Base-by-base conservation (phyloP, 345 rosid species). In the Crucihimalaya himalaica region DNA sequence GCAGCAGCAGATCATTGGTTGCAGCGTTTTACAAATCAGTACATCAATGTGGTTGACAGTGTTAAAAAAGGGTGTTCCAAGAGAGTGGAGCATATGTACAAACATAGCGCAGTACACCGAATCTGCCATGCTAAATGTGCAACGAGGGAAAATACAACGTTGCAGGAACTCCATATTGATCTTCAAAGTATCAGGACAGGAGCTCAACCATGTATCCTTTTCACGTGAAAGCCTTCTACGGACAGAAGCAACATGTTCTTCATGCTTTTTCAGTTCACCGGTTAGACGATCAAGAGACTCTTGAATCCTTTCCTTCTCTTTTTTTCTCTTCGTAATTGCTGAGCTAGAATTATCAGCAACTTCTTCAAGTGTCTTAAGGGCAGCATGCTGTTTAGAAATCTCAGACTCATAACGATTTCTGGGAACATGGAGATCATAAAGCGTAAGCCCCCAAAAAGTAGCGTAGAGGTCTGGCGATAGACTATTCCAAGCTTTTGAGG, bases 1-100 rank as follows among this genome's bases (percentile, higher is more conserved):
- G 83, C 99, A 90, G 88, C 98, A 96, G 86, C 99, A 96, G 79
- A 96, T 96, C 99, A 96, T 96, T 31, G 99, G 99, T 86, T 96
- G 99, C 32, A 96, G 79, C 20, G 96, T 96, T 79, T 92, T 96
- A 80, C 99, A 96, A 63, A 96, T 90, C 66, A 96, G 86, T 61
- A 90, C 98, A 78, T 96, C 99, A 63, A 96, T 89, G 87, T 96
- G 99, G 80, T 96, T 96, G 60, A 96, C 99, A 6, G 99, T 96
- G 83, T 96, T 96, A 77, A 96, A 96, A 80, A 84, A 96, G 19
- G 99, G 99, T 14, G 99, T 92, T 58, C 99, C 99, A 63, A 96
- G 91, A 54, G 95, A 89, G 79, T 96, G 99, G 81, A 96, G 98
- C 52, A 92, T 89, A 70, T 87, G 93, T 31, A 96, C 99, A 85